Conservation (phyloP, 2,329 filamentous ascomycete species). For the Sordariomycetes sp. region DNA sequence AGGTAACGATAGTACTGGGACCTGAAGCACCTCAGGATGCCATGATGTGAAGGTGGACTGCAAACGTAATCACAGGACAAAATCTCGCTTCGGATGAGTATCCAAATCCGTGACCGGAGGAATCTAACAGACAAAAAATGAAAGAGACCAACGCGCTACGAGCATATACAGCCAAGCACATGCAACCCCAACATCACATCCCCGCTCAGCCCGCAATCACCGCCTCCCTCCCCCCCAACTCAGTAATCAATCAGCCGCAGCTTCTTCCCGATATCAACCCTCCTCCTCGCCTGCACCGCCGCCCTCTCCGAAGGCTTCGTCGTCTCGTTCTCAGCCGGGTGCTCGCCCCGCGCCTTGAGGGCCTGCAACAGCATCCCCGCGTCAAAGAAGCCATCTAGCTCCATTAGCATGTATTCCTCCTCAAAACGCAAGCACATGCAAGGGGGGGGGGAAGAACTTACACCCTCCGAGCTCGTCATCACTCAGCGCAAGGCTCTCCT, state of each 20-base stretch:
- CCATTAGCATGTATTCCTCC: slow-evolving; percentile 13
- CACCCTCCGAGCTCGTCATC: slow-evolving; percentile 88
- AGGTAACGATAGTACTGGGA: no score
- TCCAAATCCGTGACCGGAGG: not conserved
- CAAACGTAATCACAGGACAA: not conserved
- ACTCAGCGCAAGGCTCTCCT: slow-evolving; percentile 59
- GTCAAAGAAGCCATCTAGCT: slow-evolving; percentile 87
- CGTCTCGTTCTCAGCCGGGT: slow-evolving; percentile 33
- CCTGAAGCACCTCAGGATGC: no score
- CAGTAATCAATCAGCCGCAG: slow-evolving; percentile 57
- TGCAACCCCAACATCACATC: not conserved
- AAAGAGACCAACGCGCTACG: not conserved
- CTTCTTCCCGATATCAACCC: slow-evolving; percentile 64
- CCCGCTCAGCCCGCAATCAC: not conserved
- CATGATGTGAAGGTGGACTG: not conserved
- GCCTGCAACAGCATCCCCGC: slow-evolving; percentile 88
- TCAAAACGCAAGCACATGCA: not conserved
- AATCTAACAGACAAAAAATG: not conserved
- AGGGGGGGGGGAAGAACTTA: slow-evolving; percentile 48
- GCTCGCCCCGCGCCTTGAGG: slow-evolving; percentile 57
- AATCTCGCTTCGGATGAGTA: no score
- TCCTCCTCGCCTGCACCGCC: slow-evolving; percentile 37
- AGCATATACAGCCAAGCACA: not conserved
- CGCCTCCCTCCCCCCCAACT: slow-evolving; percentile 6
- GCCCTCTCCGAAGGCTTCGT: slow-evolving; percentile 44